phyloP scores from a whole-genome alignment of 371 early-diverging fungal species.

The Rhizopus stolonifer region DNA sequence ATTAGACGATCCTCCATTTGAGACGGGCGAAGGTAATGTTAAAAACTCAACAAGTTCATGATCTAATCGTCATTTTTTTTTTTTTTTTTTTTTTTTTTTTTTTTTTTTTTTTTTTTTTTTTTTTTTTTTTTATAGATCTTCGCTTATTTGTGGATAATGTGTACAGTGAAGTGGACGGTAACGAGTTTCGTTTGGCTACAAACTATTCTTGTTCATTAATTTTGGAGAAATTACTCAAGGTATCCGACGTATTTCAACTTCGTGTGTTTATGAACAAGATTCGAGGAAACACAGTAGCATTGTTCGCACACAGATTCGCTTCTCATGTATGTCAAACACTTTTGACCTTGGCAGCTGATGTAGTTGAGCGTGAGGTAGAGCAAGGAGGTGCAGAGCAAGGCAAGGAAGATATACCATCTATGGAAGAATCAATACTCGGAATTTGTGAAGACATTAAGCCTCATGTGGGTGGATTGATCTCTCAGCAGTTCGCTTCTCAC shows the following conservation, averaged over 20 bases:
- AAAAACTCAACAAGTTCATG: background rate
- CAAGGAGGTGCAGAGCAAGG: conserved; percentile 26
- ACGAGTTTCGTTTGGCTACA: conserved; percentile 71
- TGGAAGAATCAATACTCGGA: conserved; percentile 61
- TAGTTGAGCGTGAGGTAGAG: conserved; percentile 71
- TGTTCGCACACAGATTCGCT: conserved; percentile 81
- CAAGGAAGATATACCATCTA: conserved; percentile 56
- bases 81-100: too few species aligned
- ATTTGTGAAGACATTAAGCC: conserved; percentile 68
- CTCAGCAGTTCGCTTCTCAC: conserved; percentile 77
- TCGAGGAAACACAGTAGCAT: conserved; percentile 63
- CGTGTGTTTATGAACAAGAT: conserved; percentile 69
- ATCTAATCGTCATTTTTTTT: too few species aligned
- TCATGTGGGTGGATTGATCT: conserved; percentile 65
- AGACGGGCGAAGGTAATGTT: conserved; percentile 64
- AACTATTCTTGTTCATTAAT: conserved; percentile 79
- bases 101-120: background rate
- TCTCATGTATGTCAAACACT: conserved; percentile 86
- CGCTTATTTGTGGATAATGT: conserved; percentile 76
- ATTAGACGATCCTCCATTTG: conserved; percentile 68
- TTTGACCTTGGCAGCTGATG: conserved; percentile 67
- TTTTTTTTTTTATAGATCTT: conserved; percentile 46
- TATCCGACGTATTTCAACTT: conserved; percentile 72
- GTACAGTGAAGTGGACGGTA: conserved; percentile 74
- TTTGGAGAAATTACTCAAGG: conserved; percentile 74